phyloP scores from a whole-genome alignment of 805 yeast species.

The Scheffersomyces lignosus region DNA sequence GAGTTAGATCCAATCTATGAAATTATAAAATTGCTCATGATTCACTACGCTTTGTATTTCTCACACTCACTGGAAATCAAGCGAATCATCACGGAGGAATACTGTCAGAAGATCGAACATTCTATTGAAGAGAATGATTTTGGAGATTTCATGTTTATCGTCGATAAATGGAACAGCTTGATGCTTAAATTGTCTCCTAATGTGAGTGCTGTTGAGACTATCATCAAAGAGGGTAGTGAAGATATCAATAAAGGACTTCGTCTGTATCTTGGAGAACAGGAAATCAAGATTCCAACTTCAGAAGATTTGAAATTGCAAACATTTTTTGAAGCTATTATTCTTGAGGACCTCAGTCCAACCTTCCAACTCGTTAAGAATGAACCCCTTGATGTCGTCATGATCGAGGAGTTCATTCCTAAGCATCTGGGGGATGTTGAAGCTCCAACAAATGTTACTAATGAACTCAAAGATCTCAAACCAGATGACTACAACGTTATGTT shows the following conservation, averaged over 20 bases:
- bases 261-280: conserved; percentile 13
- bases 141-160: conserved; percentile 31
- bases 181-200: conserved; percentile 41
- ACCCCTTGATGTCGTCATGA: neutral
- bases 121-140: conserved; percentile 35
- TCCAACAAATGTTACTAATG: conserved; percentile 1
- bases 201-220: conserved; percentile 6
- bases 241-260: conserved; percentile 28
- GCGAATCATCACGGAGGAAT: conserved; percentile 32
- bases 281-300: conserved; percentile 10
- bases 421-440: neutral
- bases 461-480: conserved; percentile 15
- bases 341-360: conserved; percentile 11
- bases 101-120: conserved; percentile 29
- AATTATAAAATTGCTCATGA: conserved; percentile 40
- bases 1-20: conserved; percentile 66
- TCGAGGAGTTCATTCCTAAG: neutral
- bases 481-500: conserved; percentile 19
- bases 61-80: conserved; percentile 34
- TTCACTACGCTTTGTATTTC: conserved; percentile 41
- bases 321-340: conserved; percentile 16
- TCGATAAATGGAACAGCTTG: conserved; percentile 43
- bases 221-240: neutral
- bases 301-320: conserved; percentile 20
- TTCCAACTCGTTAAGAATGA: conserved; percentile 4